Percentiles rank a stretch among this genome's conserved stretches.
phyloP scores from a whole-genome alignment of 345 rosid genomes.

The Eucalyptus pumila region DNA sequence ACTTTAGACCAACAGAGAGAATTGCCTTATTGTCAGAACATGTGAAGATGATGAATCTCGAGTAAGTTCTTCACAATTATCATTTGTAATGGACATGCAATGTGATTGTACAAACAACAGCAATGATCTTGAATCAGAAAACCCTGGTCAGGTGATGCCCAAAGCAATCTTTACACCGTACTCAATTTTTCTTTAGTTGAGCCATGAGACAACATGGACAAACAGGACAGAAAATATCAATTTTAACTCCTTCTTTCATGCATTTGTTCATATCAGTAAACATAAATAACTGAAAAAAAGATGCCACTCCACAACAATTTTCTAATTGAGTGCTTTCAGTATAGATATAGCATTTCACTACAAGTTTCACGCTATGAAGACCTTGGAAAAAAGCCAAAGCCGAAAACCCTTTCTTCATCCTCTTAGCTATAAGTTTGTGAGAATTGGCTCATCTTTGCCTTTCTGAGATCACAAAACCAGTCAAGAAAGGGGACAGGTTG shows the following conservation, averaged over 20 bases:
- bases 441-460: neutral
- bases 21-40: neutral
- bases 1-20: neutral
- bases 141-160: neutral
- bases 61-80: neutral
- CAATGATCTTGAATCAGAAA: neutral
- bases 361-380: neutral
- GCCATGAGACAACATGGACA: neutral
- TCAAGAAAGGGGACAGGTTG: neutral
- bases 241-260: neutral
- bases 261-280: neutral
- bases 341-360: neutral
- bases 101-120: neutral
- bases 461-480: neutral
- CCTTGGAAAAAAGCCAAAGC: neutral
- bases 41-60: neutral
- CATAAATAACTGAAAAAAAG: neutral
- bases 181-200: neutral
- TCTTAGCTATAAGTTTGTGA: neutral
- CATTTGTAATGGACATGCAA: neutral
- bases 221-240: neutral
- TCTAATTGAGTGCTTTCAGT: neutral
- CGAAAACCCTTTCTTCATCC: neutral
- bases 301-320: neutral
- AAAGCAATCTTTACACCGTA: neutral